phyloP scores from a whole-genome alignment of 2,329 filamentous ascomycete genomes.

The Neonectria magnoliae region DNA sequence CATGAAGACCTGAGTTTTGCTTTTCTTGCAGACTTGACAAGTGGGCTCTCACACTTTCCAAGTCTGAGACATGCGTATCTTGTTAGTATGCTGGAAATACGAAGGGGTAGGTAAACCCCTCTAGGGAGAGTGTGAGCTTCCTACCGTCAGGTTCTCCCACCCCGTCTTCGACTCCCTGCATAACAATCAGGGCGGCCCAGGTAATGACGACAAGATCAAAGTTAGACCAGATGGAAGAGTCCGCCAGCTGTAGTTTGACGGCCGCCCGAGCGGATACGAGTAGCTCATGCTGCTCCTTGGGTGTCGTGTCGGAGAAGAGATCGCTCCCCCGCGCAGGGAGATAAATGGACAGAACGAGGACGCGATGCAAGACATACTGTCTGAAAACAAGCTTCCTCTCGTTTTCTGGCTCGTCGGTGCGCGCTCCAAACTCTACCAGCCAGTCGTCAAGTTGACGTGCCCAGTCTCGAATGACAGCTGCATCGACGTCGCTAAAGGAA shows the following conservation, averaged over 20 bases:
- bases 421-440: conserved; percentile 51
- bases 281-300: conserved; percentile 53
- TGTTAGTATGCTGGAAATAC: background rate
- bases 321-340: conserved; percentile 53
- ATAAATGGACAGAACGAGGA: conserved; percentile 56
- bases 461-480: conserved; percentile 55
- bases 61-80: background rate
- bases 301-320: conserved; percentile 50
- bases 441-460: conserved; percentile 54
- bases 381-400: conserved; percentile 50
- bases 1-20: background rate
- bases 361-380: conserved; percentile 54
- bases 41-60: background rate
- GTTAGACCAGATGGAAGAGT: conserved; percentile 55
- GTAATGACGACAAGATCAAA: conserved; percentile 57
- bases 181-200: conserved; percentile 55
- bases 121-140: background rate
- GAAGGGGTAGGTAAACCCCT: background rate
- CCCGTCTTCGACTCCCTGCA: conserved; percentile 53
- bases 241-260: conserved; percentile 52
- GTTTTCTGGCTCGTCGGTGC: conserved; percentile 44
- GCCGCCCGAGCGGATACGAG: conserved; percentile 53
- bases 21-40: background rate
- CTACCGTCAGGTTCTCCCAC: conserved; percentile 51
- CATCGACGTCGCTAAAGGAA: conserved; percentile 51